Base-by-base conservation (phyloP, 2,329 filamentous ascomycete species). In the Knoxdaviesia capensis region DNA sequence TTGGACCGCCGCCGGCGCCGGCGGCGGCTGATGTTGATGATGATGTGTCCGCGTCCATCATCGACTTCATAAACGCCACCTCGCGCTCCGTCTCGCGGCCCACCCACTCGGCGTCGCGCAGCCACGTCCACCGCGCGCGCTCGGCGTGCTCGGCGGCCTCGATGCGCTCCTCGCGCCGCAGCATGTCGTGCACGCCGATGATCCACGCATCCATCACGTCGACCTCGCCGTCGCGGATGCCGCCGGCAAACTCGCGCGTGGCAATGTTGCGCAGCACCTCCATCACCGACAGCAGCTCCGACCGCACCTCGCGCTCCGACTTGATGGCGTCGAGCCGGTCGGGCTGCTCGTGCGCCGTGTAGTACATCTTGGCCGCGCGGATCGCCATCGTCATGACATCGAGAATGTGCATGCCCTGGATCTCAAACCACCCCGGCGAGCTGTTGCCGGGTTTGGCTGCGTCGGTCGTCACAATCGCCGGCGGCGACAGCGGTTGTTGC, bases 371-470 rank as follows among this genome's bases (percentile, higher is more conserved):
- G 41, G 90, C 90, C 1, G 88, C 86, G 41, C 86, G 76, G 50
- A 98, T 96, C n/a, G 88, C 88, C 42, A 96, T 68, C 1, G 90
- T 98, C 54, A 90, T 80, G 42, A 93, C 77, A 56, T 96, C 88
- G 43, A 96, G 71, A 34, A 98, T 75, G 53, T 92, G 83, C 65
- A 96, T 76, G 11, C 88, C 90, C 56, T 94, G 84, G 28, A 93
- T 70, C 58, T 94, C 85, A 56, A 81, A 74, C 77, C 81, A 93
- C 6, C 76, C 78, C 48, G 75, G 73, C 20, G 66, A 54, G 37
- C 66, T 63, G 11, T 62, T 61, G 37, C 61, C 60, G n/a, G 57
- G 56, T 50, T 67, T 64, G 43, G 60, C 60, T 33, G 57, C 49
- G 42, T 54, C 52, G 36, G 54, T 46, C 7, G 54, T 51, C 7